Percentiles rank a stretch among this genome's conserved stretches.
These are phyloP conservation scores for Epicoccum sorghinum DNA, from an alignment of 2,329 filamentous ascomycete species.

Conservation along the genomic window DNA sequence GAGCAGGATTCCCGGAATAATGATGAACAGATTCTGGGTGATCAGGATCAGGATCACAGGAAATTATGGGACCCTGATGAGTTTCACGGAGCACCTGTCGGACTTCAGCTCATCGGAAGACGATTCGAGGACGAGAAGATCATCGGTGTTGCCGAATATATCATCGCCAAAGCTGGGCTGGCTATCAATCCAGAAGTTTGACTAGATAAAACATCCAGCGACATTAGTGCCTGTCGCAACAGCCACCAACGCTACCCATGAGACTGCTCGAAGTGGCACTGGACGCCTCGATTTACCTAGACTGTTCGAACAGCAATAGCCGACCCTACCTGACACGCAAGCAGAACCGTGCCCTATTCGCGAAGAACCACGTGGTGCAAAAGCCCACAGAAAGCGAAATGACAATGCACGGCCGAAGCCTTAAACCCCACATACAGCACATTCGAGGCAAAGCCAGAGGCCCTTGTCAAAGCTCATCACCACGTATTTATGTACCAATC, in stretches of 20 bases:
- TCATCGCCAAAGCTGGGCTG: slow-evolving; percentile 29
- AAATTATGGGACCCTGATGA: slow-evolving; percentile 55
- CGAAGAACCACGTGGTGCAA: background rate
- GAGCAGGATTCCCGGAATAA: slow-evolving; percentile 49
- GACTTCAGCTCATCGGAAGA: slow-evolving; percentile 61
- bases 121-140: slow-evolving; percentile 63
- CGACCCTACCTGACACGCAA: background rate
- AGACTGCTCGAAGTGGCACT: background rate
- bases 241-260: background rate
- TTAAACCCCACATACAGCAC: no score
- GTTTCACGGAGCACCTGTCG: slow-evolving; percentile 58
- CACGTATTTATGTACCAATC: slow-evolving; percentile 8
- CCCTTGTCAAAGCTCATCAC: slow-evolving; percentile 13
- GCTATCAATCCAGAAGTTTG: background rate
- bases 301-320: background rate
- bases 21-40: slow-evolving; percentile 46
- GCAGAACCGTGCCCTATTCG: no score
- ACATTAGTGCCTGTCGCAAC: background rate
- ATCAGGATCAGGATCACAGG: slow-evolving; percentile 56
- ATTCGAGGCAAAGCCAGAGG: slow-evolving; percentile 6
- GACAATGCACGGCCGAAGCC: no score
- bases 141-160: slow-evolving; percentile 47
- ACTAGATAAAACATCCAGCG: background rate
- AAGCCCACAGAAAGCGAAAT: background rate
- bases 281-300: background rate